Evolutionary conservation across 768 basidiomycete species (phyloP), one percentile per base, ranked within the genome.

Genomic region (Phlebiopsis gigantea): DNA sequence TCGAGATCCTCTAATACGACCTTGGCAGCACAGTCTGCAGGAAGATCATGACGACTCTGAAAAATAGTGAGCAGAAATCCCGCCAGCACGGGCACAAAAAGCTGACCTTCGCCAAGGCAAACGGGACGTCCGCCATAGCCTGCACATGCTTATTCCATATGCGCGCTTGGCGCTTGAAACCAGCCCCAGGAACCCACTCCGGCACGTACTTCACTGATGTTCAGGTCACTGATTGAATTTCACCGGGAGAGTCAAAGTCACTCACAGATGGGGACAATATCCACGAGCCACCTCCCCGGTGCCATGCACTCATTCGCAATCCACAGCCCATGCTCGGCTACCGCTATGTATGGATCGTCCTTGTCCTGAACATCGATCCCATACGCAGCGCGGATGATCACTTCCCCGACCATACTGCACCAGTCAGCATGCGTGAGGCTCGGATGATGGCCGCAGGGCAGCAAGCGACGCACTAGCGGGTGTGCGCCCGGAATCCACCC

Each of bases 101-200:
- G 15, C 51, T 49, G 5, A 53, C 42, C 43, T 65, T 65, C 24
- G 62, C 61, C 9, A 34, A 24, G 15, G 53, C 42, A 34, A 57
- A 63, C 7, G 64, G 63, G 9, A 29, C 41, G 26, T 57, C 29
- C 6, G 28, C 28, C 60, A 60, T 52, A 15, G 44, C 46, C 19
- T 26, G 39, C 5, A 59, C 44, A 1, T 26, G 44, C 25, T 53
- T 19, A 7, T 54, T 48, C 57, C 57, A 61, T 14, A 43, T 42
- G 10, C 48, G 46, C 14, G 65, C 65, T 14, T 53, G 30, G 12
- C 31, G 39, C 28, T 59, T 47, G 47, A 64, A 66, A 8, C 31
- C 53, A 17, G 63, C 63, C 4, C 65, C 65, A 45, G 65, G 65
- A 28, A 62, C 42, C 65, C 65, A 64, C 26, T 54, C 53, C 1